Evolutionary conservation across 495 filamentous ascomycete species (phyloP).

Genomic region (Lepidopterella palustris): DNA sequence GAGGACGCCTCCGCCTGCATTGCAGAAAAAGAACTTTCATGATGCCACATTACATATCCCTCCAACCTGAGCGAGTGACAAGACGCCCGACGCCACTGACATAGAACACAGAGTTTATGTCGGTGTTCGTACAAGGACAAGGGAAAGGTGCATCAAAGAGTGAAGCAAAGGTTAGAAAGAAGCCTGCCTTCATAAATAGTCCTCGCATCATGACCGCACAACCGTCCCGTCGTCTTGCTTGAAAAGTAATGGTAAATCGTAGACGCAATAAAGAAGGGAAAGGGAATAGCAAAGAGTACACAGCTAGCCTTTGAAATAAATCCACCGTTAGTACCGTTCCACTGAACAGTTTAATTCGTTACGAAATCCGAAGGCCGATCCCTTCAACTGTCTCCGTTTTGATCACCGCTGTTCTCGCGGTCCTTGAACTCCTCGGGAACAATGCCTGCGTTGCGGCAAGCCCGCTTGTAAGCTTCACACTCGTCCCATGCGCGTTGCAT

Average conservation of each 20-base stretch:
- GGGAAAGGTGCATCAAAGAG: background rate
- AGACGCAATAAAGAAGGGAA: background rate
- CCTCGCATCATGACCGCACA: slow-evolving; percentile 11
- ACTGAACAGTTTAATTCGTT: background rate
- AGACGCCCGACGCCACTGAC: background rate
- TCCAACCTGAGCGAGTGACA: background rate
- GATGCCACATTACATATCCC: background rate
- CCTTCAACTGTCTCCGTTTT: slow-evolving; percentile 19
- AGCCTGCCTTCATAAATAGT: slow-evolving; percentile 1
- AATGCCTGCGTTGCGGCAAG: slow-evolving; percentile 69
- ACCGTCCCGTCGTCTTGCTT: slow-evolving; percentile 7
- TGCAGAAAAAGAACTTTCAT: background rate
- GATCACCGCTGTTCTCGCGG: slow-evolving; percentile 23
- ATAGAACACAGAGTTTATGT: background rate
- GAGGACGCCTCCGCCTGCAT: background rate
- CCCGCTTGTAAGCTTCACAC: slow-evolving; percentile 76
- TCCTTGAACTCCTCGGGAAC: slow-evolving; percentile 31
- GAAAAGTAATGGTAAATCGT: background rate
- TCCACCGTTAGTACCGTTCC: slow-evolving; percentile 1
- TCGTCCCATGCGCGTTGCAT: slow-evolving; percentile 68
- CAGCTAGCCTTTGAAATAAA: slow-evolving; percentile 1
- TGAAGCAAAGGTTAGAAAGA: background rate
- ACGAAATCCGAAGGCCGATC: background rate
- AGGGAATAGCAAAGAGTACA: slow-evolving; percentile 1
- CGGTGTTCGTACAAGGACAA: background rate